These are phyloP conservation scores for Neopestalotiopsis clavispora DNA, from an alignment of 2,329 filamentous ascomycete species.

Conservation along the genomic window DNA sequence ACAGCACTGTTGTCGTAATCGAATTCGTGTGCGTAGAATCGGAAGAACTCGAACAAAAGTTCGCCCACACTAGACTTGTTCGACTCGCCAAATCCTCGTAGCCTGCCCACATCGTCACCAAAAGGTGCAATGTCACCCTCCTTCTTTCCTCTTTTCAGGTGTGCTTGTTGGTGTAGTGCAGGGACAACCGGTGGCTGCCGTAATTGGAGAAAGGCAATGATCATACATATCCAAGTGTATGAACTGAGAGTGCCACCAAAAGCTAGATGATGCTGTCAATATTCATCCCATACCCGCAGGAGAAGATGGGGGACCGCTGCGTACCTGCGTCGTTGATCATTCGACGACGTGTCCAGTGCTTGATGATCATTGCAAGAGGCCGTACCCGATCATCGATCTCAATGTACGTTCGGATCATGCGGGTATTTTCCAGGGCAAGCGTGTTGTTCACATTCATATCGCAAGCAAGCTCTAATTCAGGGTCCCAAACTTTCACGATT, in stretches of 20 bases:
- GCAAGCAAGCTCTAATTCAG: slow-evolving; percentile 84
- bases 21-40: slow-evolving; percentile 91
- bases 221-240: slow-evolving; percentile 99
- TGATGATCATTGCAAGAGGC: slow-evolving; percentile 93
- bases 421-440: slow-evolving; percentile 90
- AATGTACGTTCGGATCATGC: slow-evolving; percentile 97
- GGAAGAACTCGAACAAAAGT: slow-evolving; percentile 94
- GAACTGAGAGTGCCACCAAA: slow-evolving; percentile 95
- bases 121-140: slow-evolving; percentile 78
- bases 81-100: slow-evolving; percentile 74
- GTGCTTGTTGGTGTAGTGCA: slow-evolving; percentile 76
- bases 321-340: slow-evolving; percentile 95
- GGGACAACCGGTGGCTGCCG: slow-evolving; percentile 84
- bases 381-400: slow-evolving; percentile 90
- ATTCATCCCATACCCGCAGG: background rate
- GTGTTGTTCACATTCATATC: slow-evolving; percentile 99
- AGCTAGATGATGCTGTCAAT: slow-evolving; percentile 53
- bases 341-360: slow-evolving; percentile 93
- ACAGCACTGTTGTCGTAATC: slow-evolving; percentile 85
- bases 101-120: slow-evolving; percentile 80
- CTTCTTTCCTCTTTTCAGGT: slow-evolving; percentile 63
- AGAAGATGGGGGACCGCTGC: slow-evolving; percentile 37
- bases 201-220: slow-evolving; percentile 93
- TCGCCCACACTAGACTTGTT: slow-evolving; percentile 86
- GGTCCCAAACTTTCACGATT: slow-evolving; percentile 99